phyloP scores from a whole-genome alignment of 345 rosid species.

The Citrus reticulata region DNA sequence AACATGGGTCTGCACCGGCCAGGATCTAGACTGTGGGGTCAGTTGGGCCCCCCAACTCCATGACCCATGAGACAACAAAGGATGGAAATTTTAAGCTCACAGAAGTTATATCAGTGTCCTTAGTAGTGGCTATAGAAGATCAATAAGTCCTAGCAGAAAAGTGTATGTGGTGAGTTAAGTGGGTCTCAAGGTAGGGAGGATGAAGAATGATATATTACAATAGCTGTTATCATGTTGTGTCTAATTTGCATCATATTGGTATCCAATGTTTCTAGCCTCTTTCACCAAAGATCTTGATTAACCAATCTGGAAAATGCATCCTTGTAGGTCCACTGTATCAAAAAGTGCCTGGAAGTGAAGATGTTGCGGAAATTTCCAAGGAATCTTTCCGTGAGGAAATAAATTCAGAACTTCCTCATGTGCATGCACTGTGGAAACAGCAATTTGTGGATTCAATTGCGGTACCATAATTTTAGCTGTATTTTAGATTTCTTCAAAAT shows the following conservation, averaged over 20 bases:
- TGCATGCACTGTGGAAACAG: constrained; percentile 61
- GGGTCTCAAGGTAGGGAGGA: not conserved
- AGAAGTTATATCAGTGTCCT: not conserved
- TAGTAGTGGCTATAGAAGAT: not conserved
- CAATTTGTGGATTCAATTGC: constrained; percentile 68
- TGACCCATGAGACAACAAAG: no score
- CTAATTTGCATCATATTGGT: not conserved
- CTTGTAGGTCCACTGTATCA: constrained; percentile 46
- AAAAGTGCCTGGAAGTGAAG: constrained; percentile 36
- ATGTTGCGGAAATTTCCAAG: constrained; percentile 38
- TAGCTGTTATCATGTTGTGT: not conserved
- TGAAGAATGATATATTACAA: not conserved
- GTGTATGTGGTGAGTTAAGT: not conserved
- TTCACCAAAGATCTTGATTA: not conserved
- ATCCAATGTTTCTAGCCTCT: not conserved
- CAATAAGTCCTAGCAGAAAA: not conserved
- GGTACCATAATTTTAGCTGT: constrained; percentile 31
- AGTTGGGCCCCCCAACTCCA: no score
- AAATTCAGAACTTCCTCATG: constrained; percentile 17
- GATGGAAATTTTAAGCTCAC: no score
- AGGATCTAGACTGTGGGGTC: no score
- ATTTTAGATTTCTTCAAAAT: not conserved
- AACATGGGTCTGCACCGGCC: no score
- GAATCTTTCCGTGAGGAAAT: constrained; percentile 25
- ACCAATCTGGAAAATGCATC: constrained; percentile 8